Evolutionary conservation across 371 early-diverging fungal genomes (phyloP).

Genomic region (Fennellomyces sp.): DNA sequence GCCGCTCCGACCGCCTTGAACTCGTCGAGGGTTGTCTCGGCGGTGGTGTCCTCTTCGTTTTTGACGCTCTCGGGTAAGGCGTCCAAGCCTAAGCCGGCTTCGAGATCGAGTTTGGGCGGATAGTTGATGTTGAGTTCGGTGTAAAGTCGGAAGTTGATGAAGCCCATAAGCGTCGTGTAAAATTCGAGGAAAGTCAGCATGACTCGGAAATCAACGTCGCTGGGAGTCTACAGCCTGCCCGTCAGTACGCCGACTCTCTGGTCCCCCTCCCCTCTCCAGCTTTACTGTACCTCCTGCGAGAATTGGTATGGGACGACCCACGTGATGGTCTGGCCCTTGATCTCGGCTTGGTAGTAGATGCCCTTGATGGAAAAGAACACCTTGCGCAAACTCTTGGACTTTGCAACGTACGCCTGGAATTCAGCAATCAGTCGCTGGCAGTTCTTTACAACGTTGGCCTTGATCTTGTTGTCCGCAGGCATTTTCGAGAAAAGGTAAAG

Average conservation of each 20-base stretch:
- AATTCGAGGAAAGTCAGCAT: constrained; percentile 97
- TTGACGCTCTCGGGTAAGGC: constrained; percentile 23
- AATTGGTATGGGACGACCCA: constrained; percentile 97
- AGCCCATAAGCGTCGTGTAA: constrained; percentile 91
- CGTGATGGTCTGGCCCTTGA: constrained; percentile 91
- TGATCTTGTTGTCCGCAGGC: constrained; percentile 76
- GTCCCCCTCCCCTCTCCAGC: neutral
- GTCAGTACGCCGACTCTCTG: neutral
- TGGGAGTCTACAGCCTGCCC: constrained; percentile 63
- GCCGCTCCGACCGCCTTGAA: constrained; percentile 40
- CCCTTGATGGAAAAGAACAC: constrained; percentile 97
- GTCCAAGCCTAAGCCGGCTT: constrained; percentile 73
- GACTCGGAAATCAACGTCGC: constrained; percentile 95
- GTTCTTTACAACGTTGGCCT: constrained; percentile 62
- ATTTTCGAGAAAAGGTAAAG: constrained; percentile 90
- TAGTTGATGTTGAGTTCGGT: constrained; percentile 84
- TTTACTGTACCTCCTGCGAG: constrained; percentile 68
- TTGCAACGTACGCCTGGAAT: constrained; percentile 91
- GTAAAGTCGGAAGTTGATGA: constrained; percentile 94
- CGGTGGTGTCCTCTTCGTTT: constrained; percentile 22
- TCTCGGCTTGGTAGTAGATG: constrained; percentile 97
- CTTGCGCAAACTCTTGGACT: constrained; percentile 78
- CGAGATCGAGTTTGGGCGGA: constrained; percentile 85
- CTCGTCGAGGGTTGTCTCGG: constrained; percentile 43
- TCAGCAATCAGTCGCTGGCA: constrained; percentile 86